These are phyloP conservation scores for Candolleomyces aberdarensis DNA, from an alignment of 768 basidiomycete genomes.

Conservation along the genomic window DNA sequence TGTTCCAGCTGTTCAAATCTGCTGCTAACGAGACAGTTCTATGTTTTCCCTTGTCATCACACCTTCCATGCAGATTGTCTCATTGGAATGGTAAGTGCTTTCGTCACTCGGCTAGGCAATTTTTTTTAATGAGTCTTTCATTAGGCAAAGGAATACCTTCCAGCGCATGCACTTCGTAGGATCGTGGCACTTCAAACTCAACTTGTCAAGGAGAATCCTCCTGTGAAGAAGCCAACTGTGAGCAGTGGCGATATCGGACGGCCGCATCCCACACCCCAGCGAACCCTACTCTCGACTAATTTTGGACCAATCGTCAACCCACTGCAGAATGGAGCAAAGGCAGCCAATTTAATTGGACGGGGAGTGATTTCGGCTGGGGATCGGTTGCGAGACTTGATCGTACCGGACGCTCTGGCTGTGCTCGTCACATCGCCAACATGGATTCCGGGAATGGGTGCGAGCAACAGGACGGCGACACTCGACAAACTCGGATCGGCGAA, in stretches of 20 bases:
- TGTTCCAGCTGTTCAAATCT: conserved; percentile 79
- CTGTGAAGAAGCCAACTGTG: conserved; percentile 16
- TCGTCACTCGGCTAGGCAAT: neutral
- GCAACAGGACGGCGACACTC: conserved; percentile 43
- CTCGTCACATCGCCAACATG: conserved; percentile 75
- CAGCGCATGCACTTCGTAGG: conserved; percentile 75
- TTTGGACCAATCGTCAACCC: conserved; percentile 53
- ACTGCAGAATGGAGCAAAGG: conserved; percentile 60
- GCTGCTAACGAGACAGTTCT: conserved; percentile 88
- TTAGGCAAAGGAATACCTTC: conserved; percentile 90
- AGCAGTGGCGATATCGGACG: conserved; percentile 32
- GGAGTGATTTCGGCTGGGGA: conserved; percentile 89
- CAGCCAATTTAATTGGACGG: conserved; percentile 66
- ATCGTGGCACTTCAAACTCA: conserved; percentile 85
- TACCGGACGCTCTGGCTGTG: conserved; percentile 89
- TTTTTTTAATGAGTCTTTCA: conserved; percentile 9
- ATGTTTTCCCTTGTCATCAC: conserved; percentile 98
- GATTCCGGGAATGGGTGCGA: conserved; percentile 68
- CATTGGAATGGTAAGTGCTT: conserved; percentile 76
- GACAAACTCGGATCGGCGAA: conserved; percentile 58
- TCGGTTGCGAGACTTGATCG: conserved; percentile 83
- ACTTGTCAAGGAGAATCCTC: conserved; percentile 55
- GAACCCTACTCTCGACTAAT: conserved; percentile 73
- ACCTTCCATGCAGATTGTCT: conserved; percentile 97
- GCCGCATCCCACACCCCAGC: conserved; percentile 48